Evolutionary conservation across 1,284 basidiomycete genomes (phyloP), one percentile per base, ranked within the genome.

Genomic region (Marasmius tenuissimus): DNA sequence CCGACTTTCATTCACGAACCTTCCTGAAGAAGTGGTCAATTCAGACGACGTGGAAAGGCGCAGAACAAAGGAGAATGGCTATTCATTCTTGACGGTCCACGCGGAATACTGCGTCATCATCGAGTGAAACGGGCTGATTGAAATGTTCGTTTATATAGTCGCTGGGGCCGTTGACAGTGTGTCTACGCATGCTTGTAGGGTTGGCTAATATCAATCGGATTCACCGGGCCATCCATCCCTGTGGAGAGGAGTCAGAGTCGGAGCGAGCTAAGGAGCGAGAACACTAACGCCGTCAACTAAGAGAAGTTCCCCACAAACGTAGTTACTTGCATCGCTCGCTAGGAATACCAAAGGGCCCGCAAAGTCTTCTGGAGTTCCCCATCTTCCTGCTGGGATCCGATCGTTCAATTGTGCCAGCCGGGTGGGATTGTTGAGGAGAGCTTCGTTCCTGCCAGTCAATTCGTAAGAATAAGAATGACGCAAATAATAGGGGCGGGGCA

Each of bases 341-440:
- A 98, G 86, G 78, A 94, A 98, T n/a, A 97, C 86, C 58, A 93
- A 76, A 0, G 94, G 92, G 6, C 96, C 96, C 38, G 92, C 93
- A 76, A 98, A 96, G 78, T 98, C 96, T 49, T 79, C 80, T 1
- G 96, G 94, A 37, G 83, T 77, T 42, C 94, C 96, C 96, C 96
- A 98, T 63, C 96, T 81, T 18, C 88, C 91, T 7, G 92, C 91
- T n/a, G 94, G 94, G 67, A 96, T 97, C 61, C 95, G 87, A 72
- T 97, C 95, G 61, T 92, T 88, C 71, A 98, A 97, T 77, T 98
- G 96, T 58, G 88, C 87, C 62, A 89, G 81, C 57, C 93, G 87
- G 48, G 79, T 81, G 42, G 90, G 86, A 75, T 96, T 89, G 55
- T 82, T 79, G 50, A 95, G 81, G 50, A 96, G 80, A 67, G 84